These are phyloP conservation scores for Pilatotrama ljubarskyi DNA, from an alignment of 768 basidiomycete genomes.

Conservation along the genomic window DNA sequence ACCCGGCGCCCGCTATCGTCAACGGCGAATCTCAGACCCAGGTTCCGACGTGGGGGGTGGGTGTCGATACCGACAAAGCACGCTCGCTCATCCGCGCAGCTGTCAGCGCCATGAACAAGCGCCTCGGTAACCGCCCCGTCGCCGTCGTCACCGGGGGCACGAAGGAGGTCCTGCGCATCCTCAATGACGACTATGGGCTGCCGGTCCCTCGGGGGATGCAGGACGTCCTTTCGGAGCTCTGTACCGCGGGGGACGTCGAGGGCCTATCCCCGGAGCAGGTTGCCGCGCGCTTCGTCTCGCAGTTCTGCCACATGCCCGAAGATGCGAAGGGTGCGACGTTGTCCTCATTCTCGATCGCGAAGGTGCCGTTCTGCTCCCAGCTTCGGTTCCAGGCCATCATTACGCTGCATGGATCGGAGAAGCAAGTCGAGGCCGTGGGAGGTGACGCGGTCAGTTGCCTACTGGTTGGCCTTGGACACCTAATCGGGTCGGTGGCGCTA, in stretches of 20 bases:
- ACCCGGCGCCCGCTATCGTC: not conserved
- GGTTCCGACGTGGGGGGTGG: not conserved
- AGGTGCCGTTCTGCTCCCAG: not conserved
- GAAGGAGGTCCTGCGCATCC: conserved; percentile 6
- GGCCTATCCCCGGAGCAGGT: not conserved
- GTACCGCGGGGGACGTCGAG: not conserved
- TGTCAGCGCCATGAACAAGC: conserved; percentile 5
- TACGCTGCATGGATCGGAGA: not conserved
- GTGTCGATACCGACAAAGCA: not conserved
- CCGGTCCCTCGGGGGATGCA: conserved; percentile 1
- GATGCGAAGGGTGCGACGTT: not conserved
- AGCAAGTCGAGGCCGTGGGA: not conserved
- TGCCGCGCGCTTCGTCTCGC: conserved; percentile 5
- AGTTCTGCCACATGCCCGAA: conserved; percentile 1
- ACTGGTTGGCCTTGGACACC: not conserved
- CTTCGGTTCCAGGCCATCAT: not conserved
- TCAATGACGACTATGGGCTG: not conserved
- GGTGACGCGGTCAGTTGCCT: not conserved
- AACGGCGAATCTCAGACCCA: not conserved
- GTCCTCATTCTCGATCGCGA: not conserved
- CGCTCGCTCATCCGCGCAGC: conserved; percentile 1
- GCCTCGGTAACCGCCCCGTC: not conserved
- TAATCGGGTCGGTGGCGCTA: not conserved
- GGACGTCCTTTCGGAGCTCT: not conserved
- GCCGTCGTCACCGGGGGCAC: not conserved